Evolutionary conservation across 441 rosid genomes (phyloP), one percentile per base, ranked within the genome.

Genomic region (Manihot esculenta): DNA sequence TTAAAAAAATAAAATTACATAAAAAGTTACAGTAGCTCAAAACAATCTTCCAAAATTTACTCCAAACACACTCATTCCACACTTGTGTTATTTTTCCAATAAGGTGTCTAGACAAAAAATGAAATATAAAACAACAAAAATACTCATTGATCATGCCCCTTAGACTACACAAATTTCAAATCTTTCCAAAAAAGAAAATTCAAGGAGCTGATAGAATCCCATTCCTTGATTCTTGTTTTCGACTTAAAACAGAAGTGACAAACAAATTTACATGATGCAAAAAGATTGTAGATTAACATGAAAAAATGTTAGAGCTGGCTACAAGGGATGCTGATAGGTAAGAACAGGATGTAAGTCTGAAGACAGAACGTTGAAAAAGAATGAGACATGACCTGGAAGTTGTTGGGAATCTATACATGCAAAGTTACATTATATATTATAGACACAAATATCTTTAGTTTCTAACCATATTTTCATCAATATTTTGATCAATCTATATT

Each of bases 1-100:
- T 95, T 76, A 70, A 73, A 59, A 77, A 51, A 70, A 70, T 71
- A 73, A 72, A 75, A 77, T 54, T 50, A 68, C 48, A 59, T 38
- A 73, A n/a, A 64, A 23, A 58, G 24, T 66, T 51, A 21, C 33
- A 27, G 56, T 24, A 71, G 27, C 73, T 64, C 55, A 54, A 24
- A 1, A 66, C 20, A 13, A 10, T 58, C 20, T n/a, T 62, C 27
- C 15, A 24, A 10, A 27, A 63, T 10, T 45, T 47, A 20, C 8
- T 45, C 13, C 66, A 72, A 53, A 33, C 23, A 57, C n/a, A 58
- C 14, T 20, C 13, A 51, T 11, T 8, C 14, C 49, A 42, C 68
- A 50, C 9, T 23, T 6, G 27, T 59, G 51, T 33, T 27, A 10
- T 42, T 63, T 12, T n/a, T 30, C 27, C 54, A 56, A 66, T 2